phyloP scores from a whole-genome alignment of 371 early-diverging fungal species.

The Gilbertella persicaria region DNA sequence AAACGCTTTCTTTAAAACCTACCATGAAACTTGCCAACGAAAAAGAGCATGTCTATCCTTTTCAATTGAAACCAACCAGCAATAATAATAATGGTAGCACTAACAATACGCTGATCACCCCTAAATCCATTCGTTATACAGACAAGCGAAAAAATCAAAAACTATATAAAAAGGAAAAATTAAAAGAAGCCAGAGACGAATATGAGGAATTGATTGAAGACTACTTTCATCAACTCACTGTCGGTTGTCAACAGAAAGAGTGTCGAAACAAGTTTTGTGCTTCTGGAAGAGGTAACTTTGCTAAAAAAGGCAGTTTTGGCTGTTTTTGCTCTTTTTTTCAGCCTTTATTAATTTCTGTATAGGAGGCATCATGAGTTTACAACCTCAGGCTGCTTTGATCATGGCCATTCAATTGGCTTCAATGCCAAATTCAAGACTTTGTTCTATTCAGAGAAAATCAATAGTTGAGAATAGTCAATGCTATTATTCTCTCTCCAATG shows the following conservation, averaged over 20 bases:
- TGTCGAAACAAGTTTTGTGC: conserved; percentile 51
- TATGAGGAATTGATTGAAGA: conserved; percentile 40
- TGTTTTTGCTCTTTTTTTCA: conserved; percentile 1
- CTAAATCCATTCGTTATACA: conserved; percentile 3
- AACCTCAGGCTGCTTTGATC: conserved; percentile 48
- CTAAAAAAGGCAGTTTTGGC: conserved; percentile 1
- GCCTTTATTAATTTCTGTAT: neutral
- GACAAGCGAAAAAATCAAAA: conserved; percentile 15
- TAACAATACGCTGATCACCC: conserved; percentile 3
- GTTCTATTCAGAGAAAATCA: conserved; percentile 4
- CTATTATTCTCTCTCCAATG: neutral
- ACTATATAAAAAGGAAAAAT: conserved; percentile 23
- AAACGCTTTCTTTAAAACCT: conserved; percentile 4
- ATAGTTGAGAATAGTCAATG: neutral
- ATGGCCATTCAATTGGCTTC: conserved; percentile 51
- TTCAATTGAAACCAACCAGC: conserved; percentile 7
- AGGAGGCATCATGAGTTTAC: conserved; percentile 43
- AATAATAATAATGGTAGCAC: neutral
- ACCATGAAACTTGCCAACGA: conserved; percentile 9
- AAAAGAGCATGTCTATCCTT: conserved; percentile 10
- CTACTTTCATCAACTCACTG: conserved; percentile 42
- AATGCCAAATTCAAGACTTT: conserved; percentile 34
- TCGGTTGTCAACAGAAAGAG: conserved; percentile 38
- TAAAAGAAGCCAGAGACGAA: conserved; percentile 38
- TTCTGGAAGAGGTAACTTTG: conserved; percentile 33